Percentiles rank a stretch among this genome's conserved stretches.
Evolutionary conservation across 371 early-diverging fungal species (phyloP).

Genomic region (Capniomyces stellatus): DNA sequence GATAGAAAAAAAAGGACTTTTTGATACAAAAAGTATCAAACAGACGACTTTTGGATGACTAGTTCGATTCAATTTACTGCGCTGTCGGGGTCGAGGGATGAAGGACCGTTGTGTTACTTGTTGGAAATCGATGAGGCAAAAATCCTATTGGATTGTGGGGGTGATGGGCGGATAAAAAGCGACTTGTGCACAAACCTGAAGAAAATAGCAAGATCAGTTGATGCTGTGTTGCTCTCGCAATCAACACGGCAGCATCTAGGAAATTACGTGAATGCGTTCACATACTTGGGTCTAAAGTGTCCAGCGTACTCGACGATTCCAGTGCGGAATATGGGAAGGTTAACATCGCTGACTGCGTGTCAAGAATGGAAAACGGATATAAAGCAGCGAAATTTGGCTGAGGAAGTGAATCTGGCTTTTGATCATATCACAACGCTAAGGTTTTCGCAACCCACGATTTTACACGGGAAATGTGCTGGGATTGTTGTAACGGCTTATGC

Average conservation of each 20-base stretch:
- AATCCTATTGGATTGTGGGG: constrained; percentile 87
- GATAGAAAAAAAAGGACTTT: too few relatives aligned
- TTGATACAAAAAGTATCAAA: too few relatives aligned
- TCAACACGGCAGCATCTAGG: constrained; percentile 78
- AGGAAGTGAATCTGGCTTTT: constrained; percentile 70
- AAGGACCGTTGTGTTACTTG: constrained; percentile 72
- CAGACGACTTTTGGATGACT: constrained; percentile 25
- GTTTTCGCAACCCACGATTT: constrained; percentile 75
- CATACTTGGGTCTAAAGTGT: constrained; percentile 62
- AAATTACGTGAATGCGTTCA: constrained; percentile 67
- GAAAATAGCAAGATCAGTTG: constrained; percentile 65
- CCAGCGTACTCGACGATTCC: constrained; percentile 89
- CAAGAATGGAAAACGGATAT: constrained; percentile 58
- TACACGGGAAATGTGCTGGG: constrained; percentile 39
- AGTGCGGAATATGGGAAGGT: constrained; percentile 80
- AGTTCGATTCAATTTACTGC: constrained; percentile 64
- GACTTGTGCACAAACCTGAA: constrained; percentile 33
- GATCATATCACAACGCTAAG: constrained; percentile 63
- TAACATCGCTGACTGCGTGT: constrained; percentile 64
- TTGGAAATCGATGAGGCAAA: constrained; percentile 79
- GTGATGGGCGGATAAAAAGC: constrained; percentile 50
- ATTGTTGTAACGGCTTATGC: constrained; percentile 80
- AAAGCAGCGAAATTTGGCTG: constrained; percentile 31
- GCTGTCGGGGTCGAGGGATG: constrained; percentile 61
- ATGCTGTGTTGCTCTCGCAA: constrained; percentile 84